These are phyloP conservation scores for Leucocoprinus sp. DNA, from an alignment of 768 basidiomycete genomes.

Conservation along the genomic window DNA sequence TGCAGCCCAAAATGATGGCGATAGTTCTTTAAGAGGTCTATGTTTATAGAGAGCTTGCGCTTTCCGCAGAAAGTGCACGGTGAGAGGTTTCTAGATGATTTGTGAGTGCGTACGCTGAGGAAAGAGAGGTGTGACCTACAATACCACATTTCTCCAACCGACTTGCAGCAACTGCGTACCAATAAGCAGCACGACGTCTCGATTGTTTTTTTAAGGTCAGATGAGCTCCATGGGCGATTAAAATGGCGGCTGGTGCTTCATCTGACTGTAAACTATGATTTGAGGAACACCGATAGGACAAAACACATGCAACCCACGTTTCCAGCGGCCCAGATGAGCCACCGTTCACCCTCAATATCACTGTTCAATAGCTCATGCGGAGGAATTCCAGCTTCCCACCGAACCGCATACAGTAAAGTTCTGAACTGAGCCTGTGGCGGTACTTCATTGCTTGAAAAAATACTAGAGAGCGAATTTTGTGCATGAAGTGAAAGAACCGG, in stretches of 20 bases:
- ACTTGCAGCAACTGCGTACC: constrained; percentile 73
- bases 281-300: constrained; percentile 1
- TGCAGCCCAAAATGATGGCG: constrained; percentile 76
- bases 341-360: constrained; percentile 67
- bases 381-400: constrained; percentile 68
- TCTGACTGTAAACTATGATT: constrained; percentile 40
- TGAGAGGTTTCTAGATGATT: constrained; percentile 64
- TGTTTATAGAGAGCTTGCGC: constrained; percentile 56
- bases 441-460: constrained; percentile 37
- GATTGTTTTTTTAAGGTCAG: constrained; percentile 52
- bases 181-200: constrained; percentile 61
- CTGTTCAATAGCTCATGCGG: constrained; percentile 48
- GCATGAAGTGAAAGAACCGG: constrained; percentile 53
- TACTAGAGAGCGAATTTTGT: constrained; percentile 44
- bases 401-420: constrained; percentile 58
- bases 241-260: constrained; percentile 71
- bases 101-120: not conserved
- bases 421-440: constrained; percentile 60
- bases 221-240: constrained; percentile 74
- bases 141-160: constrained; percentile 79
- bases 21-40: constrained; percentile 48
- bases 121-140: constrained; percentile 34
- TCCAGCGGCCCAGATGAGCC: constrained; percentile 82
- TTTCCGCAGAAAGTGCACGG: constrained; percentile 70
- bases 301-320: constrained; percentile 43